Evolutionary conservation across 805 yeast genomes (phyloP).

Genomic region (Starmerella apicola): DNA sequence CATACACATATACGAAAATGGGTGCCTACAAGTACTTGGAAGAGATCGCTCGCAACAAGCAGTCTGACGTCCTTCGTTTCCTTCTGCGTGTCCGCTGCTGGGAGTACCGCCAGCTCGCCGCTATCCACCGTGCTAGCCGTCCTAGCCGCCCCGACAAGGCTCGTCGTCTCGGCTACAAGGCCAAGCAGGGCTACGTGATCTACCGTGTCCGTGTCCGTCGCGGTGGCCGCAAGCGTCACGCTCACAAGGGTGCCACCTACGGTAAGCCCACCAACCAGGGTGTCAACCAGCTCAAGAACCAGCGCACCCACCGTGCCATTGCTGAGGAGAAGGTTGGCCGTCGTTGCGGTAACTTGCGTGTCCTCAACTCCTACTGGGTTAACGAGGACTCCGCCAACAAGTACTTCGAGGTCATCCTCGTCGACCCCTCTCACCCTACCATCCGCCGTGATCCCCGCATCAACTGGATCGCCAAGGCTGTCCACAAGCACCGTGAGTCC

Average conservation of each 20-base stretch:
- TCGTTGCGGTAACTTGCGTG: constrained; percentile 97
- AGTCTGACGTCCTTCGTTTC: constrained; percentile 98
- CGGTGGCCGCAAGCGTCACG: constrained; percentile 99
- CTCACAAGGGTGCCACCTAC: constrained; percentile 99
- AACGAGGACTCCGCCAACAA: constrained; percentile 99
- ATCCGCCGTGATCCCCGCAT: constrained; percentile 96
- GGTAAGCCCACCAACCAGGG: constrained; percentile 99
- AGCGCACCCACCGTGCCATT: constrained; percentile 92
- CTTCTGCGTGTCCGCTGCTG: constrained; percentile 99
- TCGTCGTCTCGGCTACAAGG: constrained; percentile 99
- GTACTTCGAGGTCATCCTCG: constrained; percentile 95
- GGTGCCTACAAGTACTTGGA: constrained; percentile 99
- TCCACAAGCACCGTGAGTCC: constrained; percentile 99
- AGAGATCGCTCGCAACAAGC: constrained; percentile 99
- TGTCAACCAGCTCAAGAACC: constrained; percentile 98
- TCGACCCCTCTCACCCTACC: constrained; percentile 97
- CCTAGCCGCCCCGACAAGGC: constrained; percentile 99
- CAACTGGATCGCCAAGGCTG: constrained; percentile 99
- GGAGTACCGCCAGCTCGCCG: constrained; percentile 99
- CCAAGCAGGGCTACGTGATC: constrained; percentile 98
- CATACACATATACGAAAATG: constrained; percentile 34
- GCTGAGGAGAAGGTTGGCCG: constrained; percentile 99
- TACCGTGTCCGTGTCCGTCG: constrained; percentile 99
- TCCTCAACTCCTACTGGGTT: constrained; percentile 98
- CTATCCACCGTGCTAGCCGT: constrained; percentile 96